Base-by-base conservation (phyloP, 179 eudicot genomes). In the Spinacia oleracea region DNA sequence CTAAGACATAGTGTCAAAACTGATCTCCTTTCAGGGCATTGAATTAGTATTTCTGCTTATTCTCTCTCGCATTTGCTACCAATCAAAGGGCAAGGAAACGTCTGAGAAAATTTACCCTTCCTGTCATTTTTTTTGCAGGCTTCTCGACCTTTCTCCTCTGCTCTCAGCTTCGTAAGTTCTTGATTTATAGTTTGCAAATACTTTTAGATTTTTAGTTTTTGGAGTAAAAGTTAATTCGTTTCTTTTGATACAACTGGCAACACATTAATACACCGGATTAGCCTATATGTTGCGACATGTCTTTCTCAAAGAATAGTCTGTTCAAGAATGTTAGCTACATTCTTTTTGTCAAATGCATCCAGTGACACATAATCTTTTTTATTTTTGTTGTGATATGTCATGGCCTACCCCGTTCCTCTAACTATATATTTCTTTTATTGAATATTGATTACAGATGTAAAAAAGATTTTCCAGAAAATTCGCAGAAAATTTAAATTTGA, bases 261-360 rank as follows among this genome's bases (percentile, higher is more conserved):
- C 98, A 95, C 78, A 69, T 95, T 83, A 96, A 95, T 86, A 25
- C 91, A 69, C 97, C 98, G 8, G 98, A 93, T 78, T n/a, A n/a
- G n/a, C n/a, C n/a, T n/a, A n/a, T n/a, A n/a, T n/a, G n/a, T n/a
- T n/a, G n/a, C n/a, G n/a, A n/a, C n/a, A n/a, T n/a, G n/a, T 46
- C 45, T 35, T 50, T 73, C 21, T 35, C 12, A 42, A 25, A 0
- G n/a, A 3, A 6, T 42, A n/a, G n/a, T 9, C 21, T 46, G 38
- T 62, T 72, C 21, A 9, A 63, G 50, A 69, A 32, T 9, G 38
- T 21, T 59, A 27, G 34, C 34, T 25, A 59, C 29, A 9, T n/a
- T 7, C 20, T 48, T 77, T n/a, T 53, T 70, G 20, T 32, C 9
- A 16, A 45, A 23, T 60, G 9, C 55, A 38, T 53, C 23, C 18